Evolutionary conservation across 768 basidiomycete species (phyloP).

Genomic region (Candolleomyces eurysporus): DNA sequence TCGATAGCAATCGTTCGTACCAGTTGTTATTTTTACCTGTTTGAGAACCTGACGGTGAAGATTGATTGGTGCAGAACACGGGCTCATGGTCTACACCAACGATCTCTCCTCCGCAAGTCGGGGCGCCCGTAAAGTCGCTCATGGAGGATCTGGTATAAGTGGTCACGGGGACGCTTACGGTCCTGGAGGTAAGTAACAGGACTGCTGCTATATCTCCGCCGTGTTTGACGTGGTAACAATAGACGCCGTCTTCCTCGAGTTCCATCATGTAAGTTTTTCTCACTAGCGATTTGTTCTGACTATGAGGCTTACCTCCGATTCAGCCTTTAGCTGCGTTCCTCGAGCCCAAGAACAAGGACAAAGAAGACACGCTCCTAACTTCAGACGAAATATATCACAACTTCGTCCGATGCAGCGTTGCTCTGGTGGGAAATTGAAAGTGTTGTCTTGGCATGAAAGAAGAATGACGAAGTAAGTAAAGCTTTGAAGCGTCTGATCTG

Average conservation of each 20-base stretch:
- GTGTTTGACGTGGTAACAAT: conserved; percentile 1
- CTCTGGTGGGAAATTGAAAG: conserved; percentile 22
- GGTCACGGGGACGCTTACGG: conserved; percentile 59
- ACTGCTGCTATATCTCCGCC: neutral
- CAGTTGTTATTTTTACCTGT: neutral
- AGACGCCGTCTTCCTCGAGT: conserved; percentile 69
- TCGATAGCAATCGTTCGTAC: conserved; percentile 69
- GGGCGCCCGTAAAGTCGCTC: conserved; percentile 67
- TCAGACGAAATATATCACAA: conserved; percentile 75
- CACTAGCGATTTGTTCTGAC: conserved; percentile 6
- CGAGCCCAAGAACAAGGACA: conserved; percentile 51
- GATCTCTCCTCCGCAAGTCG: conserved; percentile 45
- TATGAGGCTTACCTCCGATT: neutral
- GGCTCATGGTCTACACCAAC: conserved; percentile 75
- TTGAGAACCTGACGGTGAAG: neutral
- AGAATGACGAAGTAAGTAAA: too few species aligned
- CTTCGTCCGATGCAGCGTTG: conserved; percentile 58
- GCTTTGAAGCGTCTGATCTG: too few species aligned
- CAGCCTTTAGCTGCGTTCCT: conserved; percentile 67
- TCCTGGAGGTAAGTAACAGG: conserved; percentile 45
- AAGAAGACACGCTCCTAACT: conserved; percentile 65
- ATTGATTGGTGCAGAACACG: conserved; percentile 48
- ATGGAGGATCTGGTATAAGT: conserved; percentile 64
- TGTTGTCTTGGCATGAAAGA: neutral
- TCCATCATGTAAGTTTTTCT: conserved; percentile 50